Percentiles rank a stretch among this genome's conserved stretches.
phyloP scores from a whole-genome alignment of 164 flowering plant genomes.

The Annona squamosa region DNA sequence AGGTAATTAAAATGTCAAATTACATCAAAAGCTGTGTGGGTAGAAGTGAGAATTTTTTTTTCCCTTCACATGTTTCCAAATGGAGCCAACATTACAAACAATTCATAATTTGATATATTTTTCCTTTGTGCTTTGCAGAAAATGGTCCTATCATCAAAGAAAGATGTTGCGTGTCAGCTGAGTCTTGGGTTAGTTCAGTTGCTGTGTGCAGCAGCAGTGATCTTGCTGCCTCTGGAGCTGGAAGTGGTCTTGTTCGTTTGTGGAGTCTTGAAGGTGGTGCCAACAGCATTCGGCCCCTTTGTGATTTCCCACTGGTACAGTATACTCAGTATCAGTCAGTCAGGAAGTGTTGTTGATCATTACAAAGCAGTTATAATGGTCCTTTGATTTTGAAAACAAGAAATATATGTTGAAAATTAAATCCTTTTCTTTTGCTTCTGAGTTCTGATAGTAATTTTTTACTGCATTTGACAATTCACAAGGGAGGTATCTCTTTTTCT shows the following conservation, averaged over 20 bases:
- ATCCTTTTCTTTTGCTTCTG: too few relatives aligned
- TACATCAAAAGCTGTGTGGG: neutral
- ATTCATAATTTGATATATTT: neutral
- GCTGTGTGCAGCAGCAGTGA: slow-evolving; percentile 76
- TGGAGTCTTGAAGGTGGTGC: slow-evolving; percentile 67
- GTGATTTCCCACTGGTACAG: slow-evolving; percentile 73
- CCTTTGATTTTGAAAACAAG: neutral
- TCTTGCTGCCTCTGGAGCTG: slow-evolving; percentile 98
- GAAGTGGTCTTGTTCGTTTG: slow-evolving; percentile 74
- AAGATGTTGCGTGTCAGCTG: slow-evolving; percentile 30
- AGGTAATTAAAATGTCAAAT: too few relatives aligned
- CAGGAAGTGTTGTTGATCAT: too few relatives aligned
- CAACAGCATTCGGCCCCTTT: slow-evolving; percentile 55
- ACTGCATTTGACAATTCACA: too few relatives aligned
- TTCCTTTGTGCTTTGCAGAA: slow-evolving; percentile 27
- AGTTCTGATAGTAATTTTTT: too few relatives aligned
- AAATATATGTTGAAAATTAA: too few relatives aligned
- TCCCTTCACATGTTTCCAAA: neutral
- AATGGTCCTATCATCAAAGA: slow-evolving; percentile 25
- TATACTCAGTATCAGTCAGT: neutral
- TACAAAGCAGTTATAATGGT: neutral
- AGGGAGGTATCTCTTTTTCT: too few relatives aligned
- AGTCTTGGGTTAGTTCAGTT: slow-evolving; percentile 84
- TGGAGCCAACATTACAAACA: too few relatives aligned
- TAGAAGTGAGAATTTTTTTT: neutral